phyloP scores from a whole-genome alignment of 1,284 basidiomycete genomes.

The Schizophyllum amplum region DNA sequence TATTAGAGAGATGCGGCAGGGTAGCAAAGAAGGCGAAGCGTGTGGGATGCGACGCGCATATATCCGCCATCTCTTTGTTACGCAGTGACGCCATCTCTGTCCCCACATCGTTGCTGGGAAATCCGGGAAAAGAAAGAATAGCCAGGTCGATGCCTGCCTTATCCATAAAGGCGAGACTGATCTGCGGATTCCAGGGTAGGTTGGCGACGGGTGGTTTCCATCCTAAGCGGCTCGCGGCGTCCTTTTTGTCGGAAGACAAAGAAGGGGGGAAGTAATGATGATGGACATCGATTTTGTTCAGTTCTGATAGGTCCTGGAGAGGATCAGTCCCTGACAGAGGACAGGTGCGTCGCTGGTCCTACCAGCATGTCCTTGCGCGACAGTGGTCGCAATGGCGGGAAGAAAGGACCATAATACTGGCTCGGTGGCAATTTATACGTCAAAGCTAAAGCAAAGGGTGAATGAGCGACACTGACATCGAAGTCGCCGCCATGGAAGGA shows the following conservation, averaged over 20 bases:
- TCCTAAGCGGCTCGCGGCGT: slow-evolving; percentile 37
- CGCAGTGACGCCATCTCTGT: slow-evolving; percentile 33
- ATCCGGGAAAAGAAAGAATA: slow-evolving; percentile 57
- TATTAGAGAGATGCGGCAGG: slow-evolving; percentile 51
- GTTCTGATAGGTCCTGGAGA: not conserved
- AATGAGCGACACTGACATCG: too few species aligned
- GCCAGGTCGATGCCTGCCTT: slow-evolving; percentile 43
- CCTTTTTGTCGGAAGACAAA: slow-evolving; percentile 29
- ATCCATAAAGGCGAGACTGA: slow-evolving; percentile 55
- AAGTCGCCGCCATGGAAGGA: too few species aligned
- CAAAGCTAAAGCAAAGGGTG: too few species aligned
- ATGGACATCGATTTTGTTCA: slow-evolving; percentile 48
- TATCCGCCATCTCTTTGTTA: slow-evolving; percentile 39
- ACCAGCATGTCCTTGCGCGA: slow-evolving; percentile 5
- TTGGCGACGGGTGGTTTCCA: slow-evolving; percentile 55
- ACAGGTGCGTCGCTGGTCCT: not conserved
- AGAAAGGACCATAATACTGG: too few species aligned
- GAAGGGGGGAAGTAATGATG: slow-evolving; percentile 60
- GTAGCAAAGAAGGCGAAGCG: slow-evolving; percentile 63
- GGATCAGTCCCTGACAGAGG: not conserved
- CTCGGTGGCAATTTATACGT: too few species aligned
- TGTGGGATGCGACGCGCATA: slow-evolving; percentile 38
- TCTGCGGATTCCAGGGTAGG: slow-evolving; percentile 54
- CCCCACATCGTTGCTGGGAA: slow-evolving; percentile 35
- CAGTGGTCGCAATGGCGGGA: too few species aligned